These are phyloP conservation scores for Myriosclerotinia duriaeana DNA, from an alignment of 2,329 filamentous ascomycete genomes.

Conservation along the genomic window DNA sequence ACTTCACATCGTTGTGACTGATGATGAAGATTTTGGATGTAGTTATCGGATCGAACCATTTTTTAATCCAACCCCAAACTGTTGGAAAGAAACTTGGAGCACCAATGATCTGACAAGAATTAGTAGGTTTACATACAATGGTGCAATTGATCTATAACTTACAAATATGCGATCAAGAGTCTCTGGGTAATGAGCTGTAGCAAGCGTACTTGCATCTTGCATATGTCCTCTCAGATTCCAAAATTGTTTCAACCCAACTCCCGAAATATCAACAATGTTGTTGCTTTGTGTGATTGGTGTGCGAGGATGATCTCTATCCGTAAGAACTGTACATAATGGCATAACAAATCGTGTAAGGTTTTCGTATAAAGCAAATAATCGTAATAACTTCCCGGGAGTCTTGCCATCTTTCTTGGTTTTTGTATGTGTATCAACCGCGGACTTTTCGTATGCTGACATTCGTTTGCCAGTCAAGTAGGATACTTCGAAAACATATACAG, in stretches of 20 bases:
- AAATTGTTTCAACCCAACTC: constrained; percentile 87
- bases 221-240: constrained; percentile 94
- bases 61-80: constrained; percentile 92
- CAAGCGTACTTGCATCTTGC: constrained; percentile 85
- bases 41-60: constrained; percentile 92
- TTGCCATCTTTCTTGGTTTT: constrained; percentile 65
- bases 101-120: constrained; percentile 66
- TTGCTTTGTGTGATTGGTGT: constrained; percentile 91
- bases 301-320: constrained; percentile 67
- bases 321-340: constrained; percentile 76
- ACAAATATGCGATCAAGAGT: constrained; percentile 79
- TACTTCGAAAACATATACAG: constrained; percentile 89
- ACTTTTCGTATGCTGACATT: constrained; percentile 74
- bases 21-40: constrained; percentile 97
- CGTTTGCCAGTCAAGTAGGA: constrained; percentile 78
- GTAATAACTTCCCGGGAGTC: constrained; percentile 72
- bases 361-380: constrained; percentile 90
- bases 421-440: constrained; percentile 52
- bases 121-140: constrained; percentile 11
- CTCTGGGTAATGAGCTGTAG: constrained; percentile 93
- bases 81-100: constrained; percentile 89
- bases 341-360: constrained; percentile 85
- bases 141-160: constrained; percentile 18
- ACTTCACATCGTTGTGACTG: constrained; percentile 66
- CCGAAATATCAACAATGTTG: constrained; percentile 91